These are phyloP conservation scores for Phytophthora melonis DNA, from an alignment of 352 stramenopile species.

Conservation along the genomic window DNA sequence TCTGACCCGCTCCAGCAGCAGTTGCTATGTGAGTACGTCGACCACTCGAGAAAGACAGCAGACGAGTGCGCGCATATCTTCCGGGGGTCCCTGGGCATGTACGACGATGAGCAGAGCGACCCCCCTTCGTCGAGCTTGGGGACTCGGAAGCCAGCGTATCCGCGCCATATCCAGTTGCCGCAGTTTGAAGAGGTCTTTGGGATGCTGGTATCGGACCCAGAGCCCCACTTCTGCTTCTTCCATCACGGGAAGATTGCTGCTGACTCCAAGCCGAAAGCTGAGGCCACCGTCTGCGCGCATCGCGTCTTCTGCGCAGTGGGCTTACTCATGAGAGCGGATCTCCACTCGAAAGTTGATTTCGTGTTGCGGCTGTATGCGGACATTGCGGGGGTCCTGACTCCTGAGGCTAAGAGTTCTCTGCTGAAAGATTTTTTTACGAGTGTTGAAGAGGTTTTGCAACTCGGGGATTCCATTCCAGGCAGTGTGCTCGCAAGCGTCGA, in stretches of 20 bases:
- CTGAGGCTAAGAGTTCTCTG: constrained; percentile 50
- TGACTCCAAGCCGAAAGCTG: constrained; percentile 21
- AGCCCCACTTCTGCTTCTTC: constrained; percentile 80
- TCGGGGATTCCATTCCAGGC: constrained; percentile 38
- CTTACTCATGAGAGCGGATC: constrained; percentile 58
- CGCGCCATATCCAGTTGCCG: constrained; percentile 50
- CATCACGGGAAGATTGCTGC: constrained; percentile 27
- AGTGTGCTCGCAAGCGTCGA: constrained; percentile 30
- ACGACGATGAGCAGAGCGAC: constrained; percentile 38
- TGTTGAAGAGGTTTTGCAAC: constrained; percentile 53
- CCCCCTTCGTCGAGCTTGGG: constrained; percentile 13
- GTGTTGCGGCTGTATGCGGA: constrained; percentile 70
- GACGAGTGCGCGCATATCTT: constrained; percentile 75
- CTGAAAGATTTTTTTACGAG: constrained; percentile 53
- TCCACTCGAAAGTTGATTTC: constrained; percentile 70
- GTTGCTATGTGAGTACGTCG: constrained; percentile 68
- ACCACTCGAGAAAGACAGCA: constrained; percentile 51
- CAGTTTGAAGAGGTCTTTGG: constrained; percentile 85
- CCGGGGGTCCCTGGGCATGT: constrained; percentile 30
- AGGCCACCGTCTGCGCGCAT: constrained; percentile 53
- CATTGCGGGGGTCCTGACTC: constrained; percentile 44
- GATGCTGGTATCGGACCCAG: constrained; percentile 69
- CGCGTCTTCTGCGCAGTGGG: constrained; percentile 68
- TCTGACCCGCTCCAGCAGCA: constrained; percentile 38
- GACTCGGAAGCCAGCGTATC: constrained; percentile 39